phyloP scores from a whole-genome alignment of 352 stramenopile genomes.

The Phytophthora niederhauseri region DNA sequence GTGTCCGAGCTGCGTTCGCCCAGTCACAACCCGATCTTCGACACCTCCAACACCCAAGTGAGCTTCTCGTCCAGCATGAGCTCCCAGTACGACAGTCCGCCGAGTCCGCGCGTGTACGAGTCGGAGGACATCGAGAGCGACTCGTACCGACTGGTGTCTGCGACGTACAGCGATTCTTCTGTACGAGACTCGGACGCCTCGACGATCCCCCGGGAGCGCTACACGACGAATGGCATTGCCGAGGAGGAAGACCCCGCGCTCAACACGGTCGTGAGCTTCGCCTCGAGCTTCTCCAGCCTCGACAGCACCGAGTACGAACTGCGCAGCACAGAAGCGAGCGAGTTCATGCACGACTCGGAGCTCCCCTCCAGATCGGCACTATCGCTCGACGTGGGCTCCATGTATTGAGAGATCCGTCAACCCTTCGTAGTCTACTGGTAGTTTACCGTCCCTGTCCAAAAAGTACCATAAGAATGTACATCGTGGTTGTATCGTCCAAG shows the following conservation, averaged over 20 bases:
- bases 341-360: conserved; percentile 42
- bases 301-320: conserved; percentile 30
- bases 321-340: conserved; percentile 44
- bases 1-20: conserved; percentile 10
- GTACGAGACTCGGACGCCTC: conserved; percentile 10
- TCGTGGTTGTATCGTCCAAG: too few relatives aligned
- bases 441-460: conserved; percentile 15
- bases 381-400: conserved; percentile 37
- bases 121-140: conserved; percentile 17
- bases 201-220: conserved; percentile 4
- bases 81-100: conserved; percentile 18
- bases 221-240: neutral
- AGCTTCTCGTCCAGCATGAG: conserved; percentile 41
- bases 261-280: conserved; percentile 34
- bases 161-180: conserved; percentile 17
- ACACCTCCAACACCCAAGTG: conserved; percentile 30
- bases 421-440: conserved; percentile 3
- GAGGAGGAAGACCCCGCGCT: conserved; percentile 3
- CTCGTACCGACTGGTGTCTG: conserved; percentile 14
- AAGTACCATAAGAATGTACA: conserved; percentile 20
- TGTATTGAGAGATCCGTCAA: conserved; percentile 6
- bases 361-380: conserved; percentile 34
- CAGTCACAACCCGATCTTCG: conserved; percentile 17
- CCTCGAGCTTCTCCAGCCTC: conserved; percentile 34
- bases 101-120: conserved; percentile 13